These are phyloP conservation scores for Hypocrella siamensis DNA, from an alignment of 2,329 filamentous ascomycete genomes.

Conservation along the genomic window DNA sequence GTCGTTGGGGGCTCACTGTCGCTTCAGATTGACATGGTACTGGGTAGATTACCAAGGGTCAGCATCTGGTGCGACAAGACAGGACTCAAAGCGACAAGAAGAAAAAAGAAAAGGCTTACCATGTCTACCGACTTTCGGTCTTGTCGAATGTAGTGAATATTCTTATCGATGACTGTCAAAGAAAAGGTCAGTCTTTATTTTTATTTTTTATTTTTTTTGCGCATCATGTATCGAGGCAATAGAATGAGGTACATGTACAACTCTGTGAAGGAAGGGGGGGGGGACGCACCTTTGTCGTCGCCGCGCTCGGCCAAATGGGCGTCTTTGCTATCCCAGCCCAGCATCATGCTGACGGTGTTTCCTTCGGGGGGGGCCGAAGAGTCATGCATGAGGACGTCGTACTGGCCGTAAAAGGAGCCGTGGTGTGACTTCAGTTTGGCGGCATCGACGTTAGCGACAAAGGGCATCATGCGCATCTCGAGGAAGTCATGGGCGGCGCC, in stretches of 20 bases:
- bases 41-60: too few species aligned
- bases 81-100: background rate
- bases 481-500: conserved; percentile 16
- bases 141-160: conserved; percentile 15
- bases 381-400: conserved; percentile 13
- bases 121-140: conserved; percentile 15
- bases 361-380: conserved; percentile 13
- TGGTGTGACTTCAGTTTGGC: conserved; percentile 13
- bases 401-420: conserved; percentile 17
- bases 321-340: conserved; percentile 24
- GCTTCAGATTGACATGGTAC: conserved; percentile 5
- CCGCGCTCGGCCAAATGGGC: conserved; percentile 18
- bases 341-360: conserved; percentile 15
- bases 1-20: conserved; percentile 2
- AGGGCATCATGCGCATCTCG: conserved; percentile 13
- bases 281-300: conserved; percentile 12
- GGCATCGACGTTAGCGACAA: conserved; percentile 10
- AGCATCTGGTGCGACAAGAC: background rate
- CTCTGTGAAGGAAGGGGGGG: background rate
- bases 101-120: conserved; percentile 11
- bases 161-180: conserved; percentile 17
- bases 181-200: conserved; percentile 1
- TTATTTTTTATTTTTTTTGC: too few species aligned
- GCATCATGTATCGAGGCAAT: too few species aligned
- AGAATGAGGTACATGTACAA: background rate